These are phyloP conservation scores for Saccharomyces uvarum DNA, from an alignment of 1,139 yeast species.

Conservation along the genomic window DNA sequence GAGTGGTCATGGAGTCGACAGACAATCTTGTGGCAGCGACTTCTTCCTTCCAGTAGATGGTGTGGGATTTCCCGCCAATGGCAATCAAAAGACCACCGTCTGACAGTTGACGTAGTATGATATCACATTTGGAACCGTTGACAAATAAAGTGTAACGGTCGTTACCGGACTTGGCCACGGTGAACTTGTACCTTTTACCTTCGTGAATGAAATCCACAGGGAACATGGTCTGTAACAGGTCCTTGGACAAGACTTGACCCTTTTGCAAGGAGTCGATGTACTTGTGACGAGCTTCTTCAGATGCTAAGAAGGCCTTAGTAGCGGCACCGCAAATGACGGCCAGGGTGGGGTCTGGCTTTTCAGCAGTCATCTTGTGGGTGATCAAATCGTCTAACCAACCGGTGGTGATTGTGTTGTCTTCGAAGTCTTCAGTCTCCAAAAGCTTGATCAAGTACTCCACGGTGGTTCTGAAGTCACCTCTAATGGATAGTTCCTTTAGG, in stretches of 20 bases:
- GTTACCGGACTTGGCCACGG: constrained; percentile 84
- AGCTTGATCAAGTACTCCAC: constrained; percentile 92
- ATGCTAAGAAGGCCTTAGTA: constrained; percentile 79
- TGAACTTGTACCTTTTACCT: constrained; percentile 85
- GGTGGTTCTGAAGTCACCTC: constrained; percentile 97
- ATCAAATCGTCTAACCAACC: constrained; percentile 98
- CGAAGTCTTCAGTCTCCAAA: constrained; percentile 93
- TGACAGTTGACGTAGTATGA: constrained; percentile 76
- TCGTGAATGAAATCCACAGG: constrained; percentile 94
- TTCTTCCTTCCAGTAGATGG: constrained; percentile 96
- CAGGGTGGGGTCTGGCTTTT: constrained; percentile 83
- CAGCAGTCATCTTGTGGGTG: constrained; percentile 86
- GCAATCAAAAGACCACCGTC: constrained; percentile 92
- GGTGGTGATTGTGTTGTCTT: constrained; percentile 91
- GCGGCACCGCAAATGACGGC: constrained; percentile 98
- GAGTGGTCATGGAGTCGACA: constrained; percentile 89
- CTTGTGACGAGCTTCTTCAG: constrained; percentile 62
- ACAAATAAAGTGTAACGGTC: constrained; percentile 83
- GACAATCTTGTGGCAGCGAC: constrained; percentile 93
- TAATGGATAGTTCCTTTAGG: constrained; percentile 84
- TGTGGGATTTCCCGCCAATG: constrained; percentile 86
- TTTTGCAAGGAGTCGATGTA: constrained; percentile 72
- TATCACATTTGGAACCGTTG: constrained; percentile 85
- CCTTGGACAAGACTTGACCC: constrained; percentile 89
- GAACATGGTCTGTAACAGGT: constrained; percentile 72